Percentiles rank a stretch among this genome's conserved stretches.
These are phyloP conservation scores for Quillaja saponaria DNA, from an alignment of 306 rosid species.

Conservation along the genomic window DNA sequence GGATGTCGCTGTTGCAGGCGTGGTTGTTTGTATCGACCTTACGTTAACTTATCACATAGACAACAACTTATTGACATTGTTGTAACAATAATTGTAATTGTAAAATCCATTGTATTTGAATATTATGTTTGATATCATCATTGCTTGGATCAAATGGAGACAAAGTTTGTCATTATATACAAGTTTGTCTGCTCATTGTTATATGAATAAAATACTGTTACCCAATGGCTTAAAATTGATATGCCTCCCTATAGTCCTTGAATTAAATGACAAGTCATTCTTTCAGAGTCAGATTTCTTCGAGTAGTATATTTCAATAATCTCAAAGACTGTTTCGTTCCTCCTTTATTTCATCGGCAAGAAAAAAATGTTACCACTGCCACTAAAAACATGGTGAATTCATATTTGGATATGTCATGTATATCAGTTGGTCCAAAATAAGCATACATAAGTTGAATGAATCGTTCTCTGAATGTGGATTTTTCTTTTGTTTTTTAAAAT, in stretches of 20 bases:
- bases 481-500: too few species aligned
- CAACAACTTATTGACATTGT: conserved; percentile 8
- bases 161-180: conserved; percentile 27
- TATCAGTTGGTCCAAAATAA: too few species aligned
- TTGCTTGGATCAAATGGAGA: conserved; percentile 25
- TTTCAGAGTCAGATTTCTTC: conserved; percentile 31
- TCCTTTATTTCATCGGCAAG: too few species aligned
- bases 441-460: too few species aligned
- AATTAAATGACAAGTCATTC: conserved; percentile 26
- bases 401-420: too few species aligned
- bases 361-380: conserved; percentile 24
- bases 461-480: too few species aligned
- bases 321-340: too few species aligned
- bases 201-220: conserved; percentile 19
- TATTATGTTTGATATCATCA: conserved; percentile 25
- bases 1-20: conserved; percentile 45
- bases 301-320: too few species aligned
- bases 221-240: conserved; percentile 1
- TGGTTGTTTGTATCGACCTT: conserved; percentile 43
- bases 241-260: conserved; percentile 23
- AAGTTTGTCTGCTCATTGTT: conserved; percentile 31
- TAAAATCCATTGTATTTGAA: neutral
- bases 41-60: conserved; percentile 14
- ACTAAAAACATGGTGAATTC: too few species aligned
- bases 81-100: neutral